Evolutionary conservation across 1,284 basidiomycete genomes (phyloP).

Genomic region (Ustilago shanxiensis): DNA sequence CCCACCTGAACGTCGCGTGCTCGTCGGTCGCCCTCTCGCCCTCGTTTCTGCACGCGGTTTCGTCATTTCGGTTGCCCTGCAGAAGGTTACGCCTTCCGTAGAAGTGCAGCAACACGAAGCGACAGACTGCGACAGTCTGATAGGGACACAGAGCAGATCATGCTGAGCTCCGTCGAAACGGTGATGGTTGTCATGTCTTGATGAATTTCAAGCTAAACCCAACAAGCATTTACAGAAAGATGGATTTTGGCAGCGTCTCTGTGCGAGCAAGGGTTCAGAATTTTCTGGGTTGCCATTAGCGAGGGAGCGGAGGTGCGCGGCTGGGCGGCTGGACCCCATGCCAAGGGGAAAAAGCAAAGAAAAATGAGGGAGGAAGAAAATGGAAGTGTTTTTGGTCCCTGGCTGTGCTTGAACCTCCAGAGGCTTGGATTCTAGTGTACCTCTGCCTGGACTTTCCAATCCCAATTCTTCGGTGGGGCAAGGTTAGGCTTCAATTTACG

Average conservation of each 20-base stretch:
- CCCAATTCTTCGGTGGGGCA: background rate
- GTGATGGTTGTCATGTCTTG: no score
- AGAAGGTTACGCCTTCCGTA: no score
- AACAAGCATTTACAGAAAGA: no score
- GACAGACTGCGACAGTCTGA: background rate
- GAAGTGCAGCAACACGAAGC: background rate
- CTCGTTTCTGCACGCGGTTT: background rate
- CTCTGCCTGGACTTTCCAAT: background rate
- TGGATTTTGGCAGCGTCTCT: background rate
- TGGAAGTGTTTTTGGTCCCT: background rate
- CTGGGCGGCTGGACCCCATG: no score
- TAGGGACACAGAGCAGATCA: background rate
- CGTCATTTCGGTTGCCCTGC: background rate
- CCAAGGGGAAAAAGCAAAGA: background rate
- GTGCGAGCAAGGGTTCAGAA: background rate
- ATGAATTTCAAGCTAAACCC: no score
- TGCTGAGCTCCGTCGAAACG: background rate
- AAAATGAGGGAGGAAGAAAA: background rate
- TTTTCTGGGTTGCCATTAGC: background rate
- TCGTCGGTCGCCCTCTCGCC: background rate
- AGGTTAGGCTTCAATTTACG: background rate
- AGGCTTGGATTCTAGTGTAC: background rate
- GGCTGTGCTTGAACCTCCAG: background rate
- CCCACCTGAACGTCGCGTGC: background rate
- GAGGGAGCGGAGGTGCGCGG: slow-evolving; percentile 15